Conservation (phyloP, 2,329 filamentous ascomycete genomes). For the Xylariaceae sp. region DNA sequence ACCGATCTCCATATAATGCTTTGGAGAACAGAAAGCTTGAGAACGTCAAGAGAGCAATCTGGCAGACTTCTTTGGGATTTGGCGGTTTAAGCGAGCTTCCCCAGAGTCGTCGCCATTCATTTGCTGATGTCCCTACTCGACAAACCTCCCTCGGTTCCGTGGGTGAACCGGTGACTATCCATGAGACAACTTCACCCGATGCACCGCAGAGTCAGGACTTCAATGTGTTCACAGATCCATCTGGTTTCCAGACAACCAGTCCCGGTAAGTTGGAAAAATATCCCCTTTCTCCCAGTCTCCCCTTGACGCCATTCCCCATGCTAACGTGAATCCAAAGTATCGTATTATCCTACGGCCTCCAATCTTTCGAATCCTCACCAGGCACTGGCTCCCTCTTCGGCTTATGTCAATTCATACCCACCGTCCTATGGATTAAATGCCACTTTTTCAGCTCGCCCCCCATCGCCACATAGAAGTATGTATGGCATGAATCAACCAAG, state of each 20-base stretch:
- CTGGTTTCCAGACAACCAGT: slow-evolving; percentile 35
- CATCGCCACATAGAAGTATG: slow-evolving; percentile 57
- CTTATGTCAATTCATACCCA: slow-evolving; percentile 40
- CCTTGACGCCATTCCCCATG: not conserved
- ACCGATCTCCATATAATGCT: slow-evolving; percentile 44
- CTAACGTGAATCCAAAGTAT: slow-evolving; percentile 32
- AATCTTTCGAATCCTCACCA: slow-evolving; percentile 33
- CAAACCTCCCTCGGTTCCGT: slow-evolving; percentile 60
- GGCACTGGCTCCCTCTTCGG: slow-evolving; percentile 33
- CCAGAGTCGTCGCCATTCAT: slow-evolving; percentile 75
- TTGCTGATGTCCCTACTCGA: slow-evolving; percentile 63
- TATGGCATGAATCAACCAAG: slow-evolving; percentile 57
- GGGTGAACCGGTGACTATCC: slow-evolving; percentile 44
- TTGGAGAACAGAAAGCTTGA: slow-evolving; percentile 59
- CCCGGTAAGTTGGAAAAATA: slow-evolving; percentile 35
- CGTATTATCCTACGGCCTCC: slow-evolving; percentile 36
- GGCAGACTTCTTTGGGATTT: slow-evolving; percentile 68
- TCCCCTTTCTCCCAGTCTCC: not conserved
- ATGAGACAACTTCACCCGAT: slow-evolving; percentile 45
- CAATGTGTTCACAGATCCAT: slow-evolving; percentile 37
- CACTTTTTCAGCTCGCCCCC: slow-evolving; percentile 45
- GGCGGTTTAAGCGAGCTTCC: slow-evolving; percentile 56
- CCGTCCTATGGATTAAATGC: slow-evolving; percentile 43
- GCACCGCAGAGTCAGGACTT: slow-evolving; percentile 41
- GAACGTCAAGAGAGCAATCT: slow-evolving; percentile 61